A percentile compares a stretch with the other conserved stretches of the same genome.
Evolutionary conservation across 495 filamentous ascomycete genomes (phyloP).

Genomic region (Parmelia sp.): DNA sequence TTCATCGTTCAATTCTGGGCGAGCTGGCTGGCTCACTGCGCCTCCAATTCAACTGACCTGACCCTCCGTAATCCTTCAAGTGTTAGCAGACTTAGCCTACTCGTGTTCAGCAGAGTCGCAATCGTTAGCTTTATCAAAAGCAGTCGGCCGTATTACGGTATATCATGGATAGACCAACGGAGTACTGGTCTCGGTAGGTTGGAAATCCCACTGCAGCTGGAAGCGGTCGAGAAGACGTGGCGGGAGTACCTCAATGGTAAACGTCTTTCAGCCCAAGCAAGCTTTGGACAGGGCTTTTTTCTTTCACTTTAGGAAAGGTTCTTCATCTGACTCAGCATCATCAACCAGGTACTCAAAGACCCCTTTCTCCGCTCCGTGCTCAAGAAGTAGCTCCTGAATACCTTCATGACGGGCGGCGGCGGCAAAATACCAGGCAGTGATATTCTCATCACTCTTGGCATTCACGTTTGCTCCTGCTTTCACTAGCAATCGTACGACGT

Average conservation of each 20-base stretch:
- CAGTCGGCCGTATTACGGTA: neutral
- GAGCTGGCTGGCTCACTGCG: neutral
- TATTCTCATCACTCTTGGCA: neutral
- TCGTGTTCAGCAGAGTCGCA: neutral
- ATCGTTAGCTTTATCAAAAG: neutral
- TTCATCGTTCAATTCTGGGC: neutral
- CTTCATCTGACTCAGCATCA: neutral
- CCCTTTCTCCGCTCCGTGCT: conserved; percentile 1
- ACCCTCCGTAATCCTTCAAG: neutral
- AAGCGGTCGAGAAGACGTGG: neutral
- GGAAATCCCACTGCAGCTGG: neutral
- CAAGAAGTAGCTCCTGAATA: conserved; percentile 2
- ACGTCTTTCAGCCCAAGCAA: neutral
- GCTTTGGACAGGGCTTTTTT: neutral
- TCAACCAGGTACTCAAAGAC: neutral
- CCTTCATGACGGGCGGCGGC: neutral
- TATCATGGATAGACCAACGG: too few species aligned
- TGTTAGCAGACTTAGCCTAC: neutral
- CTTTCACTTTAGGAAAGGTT: neutral
- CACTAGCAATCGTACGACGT: conserved; percentile 3
- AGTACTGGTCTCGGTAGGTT: neutral
- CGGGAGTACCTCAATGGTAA: neutral
- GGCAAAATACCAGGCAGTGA: neutral
- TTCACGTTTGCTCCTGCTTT: conserved; percentile 4
- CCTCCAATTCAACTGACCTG: neutral